These are phyloP conservation scores for Omphalotus guepiniiformis DNA, from an alignment of 768 basidiomycete species.

Conservation along the genomic window DNA sequence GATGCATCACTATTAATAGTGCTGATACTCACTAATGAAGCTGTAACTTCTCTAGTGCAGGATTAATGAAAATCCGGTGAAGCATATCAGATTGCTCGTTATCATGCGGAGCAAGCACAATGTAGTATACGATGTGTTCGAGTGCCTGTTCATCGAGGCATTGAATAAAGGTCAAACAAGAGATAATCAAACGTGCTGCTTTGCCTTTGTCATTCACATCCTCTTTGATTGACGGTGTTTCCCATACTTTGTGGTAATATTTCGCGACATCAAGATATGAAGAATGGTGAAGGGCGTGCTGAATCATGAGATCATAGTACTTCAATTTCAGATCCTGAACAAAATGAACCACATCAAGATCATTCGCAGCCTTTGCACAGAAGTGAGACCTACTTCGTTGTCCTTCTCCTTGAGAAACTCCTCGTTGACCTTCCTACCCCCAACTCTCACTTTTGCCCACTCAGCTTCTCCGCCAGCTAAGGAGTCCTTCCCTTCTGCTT, in stretches of 20 bases:
- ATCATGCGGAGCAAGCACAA: slow-evolving; percentile 89
- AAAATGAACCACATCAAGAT: neutral
- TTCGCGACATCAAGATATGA: slow-evolving; percentile 93
- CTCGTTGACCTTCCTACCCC: slow-evolving; percentile 91
- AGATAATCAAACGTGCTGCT: slow-evolving; percentile 40
- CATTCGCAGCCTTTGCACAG: neutral
- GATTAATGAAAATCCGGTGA: slow-evolving; percentile 77
- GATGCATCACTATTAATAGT: slow-evolving; percentile 1
- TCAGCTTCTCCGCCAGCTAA: slow-evolving; percentile 77
- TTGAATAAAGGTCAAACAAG: neutral
- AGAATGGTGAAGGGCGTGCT: slow-evolving; percentile 80
- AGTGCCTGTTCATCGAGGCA: slow-evolving; percentile 60
- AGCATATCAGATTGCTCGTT: slow-evolving; percentile 99
- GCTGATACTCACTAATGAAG: slow-evolving; percentile 66
- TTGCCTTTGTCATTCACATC: slow-evolving; percentile 70
- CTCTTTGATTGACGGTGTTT: slow-evolving; percentile 89
- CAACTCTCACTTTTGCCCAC: slow-evolving; percentile 91
- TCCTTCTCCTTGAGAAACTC: slow-evolving; percentile 84
- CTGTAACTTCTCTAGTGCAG: slow-evolving; percentile 75
- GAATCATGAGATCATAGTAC: slow-evolving; percentile 96
- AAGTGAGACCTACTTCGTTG: slow-evolving; percentile 62
- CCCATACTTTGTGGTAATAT: slow-evolving; percentile 96
- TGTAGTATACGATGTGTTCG: slow-evolving; percentile 92
- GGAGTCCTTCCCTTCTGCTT: slow-evolving; percentile 51
- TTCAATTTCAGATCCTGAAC: slow-evolving; percentile 89